phyloP scores from a whole-genome alignment of 345 rosid species.

The Lepidium sativum region DNA sequence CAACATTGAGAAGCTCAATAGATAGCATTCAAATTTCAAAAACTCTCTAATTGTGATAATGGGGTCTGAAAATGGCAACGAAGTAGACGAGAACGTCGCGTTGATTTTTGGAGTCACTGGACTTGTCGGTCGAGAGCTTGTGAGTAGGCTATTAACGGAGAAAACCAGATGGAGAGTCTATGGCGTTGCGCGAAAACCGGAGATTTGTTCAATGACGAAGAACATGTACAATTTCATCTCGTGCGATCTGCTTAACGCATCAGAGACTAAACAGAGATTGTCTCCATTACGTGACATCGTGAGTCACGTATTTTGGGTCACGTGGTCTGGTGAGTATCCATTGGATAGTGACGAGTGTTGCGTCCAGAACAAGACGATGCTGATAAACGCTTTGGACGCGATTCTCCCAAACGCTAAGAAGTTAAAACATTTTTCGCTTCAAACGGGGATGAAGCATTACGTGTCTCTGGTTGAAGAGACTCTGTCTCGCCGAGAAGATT shows the following conservation, averaged over 20 bases:
- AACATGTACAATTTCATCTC: constrained; percentile 54
- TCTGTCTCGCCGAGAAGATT: constrained; percentile 10
- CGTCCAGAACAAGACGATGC: constrained; percentile 58
- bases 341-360: constrained; percentile 54
- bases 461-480: constrained; percentile 35
- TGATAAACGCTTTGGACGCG: constrained; percentile 54
- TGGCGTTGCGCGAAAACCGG: constrained; percentile 62
- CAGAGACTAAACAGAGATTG: constrained; percentile 42
- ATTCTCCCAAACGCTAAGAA: constrained; percentile 42
- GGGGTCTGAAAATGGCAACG: constrained; percentile 30
- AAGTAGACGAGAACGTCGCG: constrained; percentile 40
- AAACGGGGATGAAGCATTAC: constrained; percentile 86
- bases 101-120: constrained; percentile 80
- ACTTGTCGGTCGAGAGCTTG: constrained; percentile 75
- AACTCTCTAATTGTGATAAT: constrained; percentile 15
- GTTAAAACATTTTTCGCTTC: constrained; percentile 69
- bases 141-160: constrained; percentile 35
- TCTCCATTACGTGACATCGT: constrained; percentile 36
- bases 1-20: too few species aligned
- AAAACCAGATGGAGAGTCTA: constrained; percentile 66
- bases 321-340: constrained; percentile 66
- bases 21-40: background rate
- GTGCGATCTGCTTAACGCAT: constrained; percentile 57
- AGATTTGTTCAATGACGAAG: constrained; percentile 27
- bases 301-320: constrained; percentile 81